A percentile compares a stretch with the other conserved stretches of the same genome.
Evolutionary conservation across 2,329 filamentous ascomycete genomes (phyloP).

Genomic region (Fusarium albosuccineum): DNA sequence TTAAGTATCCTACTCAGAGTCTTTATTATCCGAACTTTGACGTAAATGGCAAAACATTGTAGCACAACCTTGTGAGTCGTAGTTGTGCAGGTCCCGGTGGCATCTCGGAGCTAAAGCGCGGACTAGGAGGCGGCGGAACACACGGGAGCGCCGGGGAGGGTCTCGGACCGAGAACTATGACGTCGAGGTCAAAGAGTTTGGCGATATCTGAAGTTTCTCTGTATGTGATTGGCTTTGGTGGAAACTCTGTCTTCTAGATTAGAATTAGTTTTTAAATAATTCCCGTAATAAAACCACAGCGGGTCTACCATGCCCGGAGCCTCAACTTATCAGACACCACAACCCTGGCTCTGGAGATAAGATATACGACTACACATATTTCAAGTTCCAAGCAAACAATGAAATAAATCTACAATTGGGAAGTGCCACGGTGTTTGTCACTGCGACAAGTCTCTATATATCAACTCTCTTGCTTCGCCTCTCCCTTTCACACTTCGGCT

Average conservation of each 20-base stretch:
- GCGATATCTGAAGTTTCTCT: neutral
- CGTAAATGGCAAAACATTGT: neutral
- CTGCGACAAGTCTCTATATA: neutral
- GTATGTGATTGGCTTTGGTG: neutral
- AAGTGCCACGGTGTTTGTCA: neutral
- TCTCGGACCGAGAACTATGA: slow-evolving; percentile 37
- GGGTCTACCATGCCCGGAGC: neutral
- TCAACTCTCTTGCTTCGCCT: neutral
- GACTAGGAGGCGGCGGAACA: slow-evolving; percentile 18
- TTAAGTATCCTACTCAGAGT: no score
- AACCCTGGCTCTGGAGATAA: no score
- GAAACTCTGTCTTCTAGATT: neutral
- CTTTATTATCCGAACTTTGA: neutral
- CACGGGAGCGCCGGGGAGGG: slow-evolving; percentile 31
- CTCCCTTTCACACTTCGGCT: neutral
- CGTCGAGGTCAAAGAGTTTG: slow-evolving; percentile 24
- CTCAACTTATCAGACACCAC: no score
- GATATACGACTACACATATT: no score
- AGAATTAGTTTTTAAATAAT: neutral
- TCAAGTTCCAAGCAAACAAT: no score
- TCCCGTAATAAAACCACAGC: neutral
- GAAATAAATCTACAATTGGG: no score
- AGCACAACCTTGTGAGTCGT: neutral
- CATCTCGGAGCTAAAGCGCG: slow-evolving; percentile 29
- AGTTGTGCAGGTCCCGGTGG: slow-evolving; percentile 22